Base-by-base conservation (phyloP, 1,139 yeast genomes). In the Blastobotrys malaysiensis region DNA sequence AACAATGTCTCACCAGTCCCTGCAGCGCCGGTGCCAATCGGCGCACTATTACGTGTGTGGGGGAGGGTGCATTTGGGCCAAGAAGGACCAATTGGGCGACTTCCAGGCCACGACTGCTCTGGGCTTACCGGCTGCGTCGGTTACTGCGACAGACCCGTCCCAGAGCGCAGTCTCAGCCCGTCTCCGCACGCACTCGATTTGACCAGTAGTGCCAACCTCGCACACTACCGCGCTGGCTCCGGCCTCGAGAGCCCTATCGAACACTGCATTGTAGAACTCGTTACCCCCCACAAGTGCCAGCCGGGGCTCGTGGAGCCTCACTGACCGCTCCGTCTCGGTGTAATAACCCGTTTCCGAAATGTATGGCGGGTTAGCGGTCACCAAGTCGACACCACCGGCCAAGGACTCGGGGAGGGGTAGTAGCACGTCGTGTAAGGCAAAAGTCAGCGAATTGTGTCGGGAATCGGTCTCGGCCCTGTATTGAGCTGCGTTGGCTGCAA, bases 311-410 rank as follows among this genome's bases (percentile, higher is more conserved):
- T 79, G 85, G 21, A 69, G 53, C 36, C 79, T 72, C 0, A 91
- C 98, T 0, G 96, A 85, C 48, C 68, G 69, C 53, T 82, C 85
- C 57, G 78, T 57, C 48, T 68, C 64, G 19, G 48, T 46, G 53
- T 59, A 43, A 64, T 69, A 49, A 52, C 64, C 61, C 62, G 79
- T 81, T 39, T 81, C 82, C 0, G 63, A 52, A 9, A 93, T 84
- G 65, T 93, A 93, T 0, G 99, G 99, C 0, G 99, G 99, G 63
- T 93, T 93, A 20, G 96, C 81, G 0, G 86, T 79, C 1, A 93
- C 66, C 3, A 91, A 54, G 59, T 86, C 88, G 26, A 55, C 55
- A 22, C 63, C 26, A 52, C 43, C 9, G 18, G 27, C 24, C 27
- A 16, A 24, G n/a, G 3, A 3, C 31, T 26, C 31, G 11, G 16